phyloP scores from a whole-genome alignment of 106 monocot species.

The Dioscorea zingiberensis region DNA sequence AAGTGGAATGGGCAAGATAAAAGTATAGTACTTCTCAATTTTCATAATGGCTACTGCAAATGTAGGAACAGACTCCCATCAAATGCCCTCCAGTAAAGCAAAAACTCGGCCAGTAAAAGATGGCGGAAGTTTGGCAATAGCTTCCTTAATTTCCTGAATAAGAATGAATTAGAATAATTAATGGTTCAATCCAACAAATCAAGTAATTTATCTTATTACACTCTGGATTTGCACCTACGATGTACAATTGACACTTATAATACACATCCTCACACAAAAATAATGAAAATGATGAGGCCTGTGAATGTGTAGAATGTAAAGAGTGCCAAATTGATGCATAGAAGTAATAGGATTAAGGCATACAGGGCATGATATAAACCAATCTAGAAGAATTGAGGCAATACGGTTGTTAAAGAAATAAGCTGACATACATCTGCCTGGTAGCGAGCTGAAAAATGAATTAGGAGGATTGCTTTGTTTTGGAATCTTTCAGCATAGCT shows the following conservation, averaged over 20 bases:
- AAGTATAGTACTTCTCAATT: no score
- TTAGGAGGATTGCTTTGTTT: conserved; percentile 85
- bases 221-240: no score
- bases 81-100: conserved; percentile 61
- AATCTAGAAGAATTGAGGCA: neutral
- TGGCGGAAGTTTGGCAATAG: conserved; percentile 52
- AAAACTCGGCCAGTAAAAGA: conserved; percentile 49
- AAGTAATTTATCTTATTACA: no score
- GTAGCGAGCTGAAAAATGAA: conserved; percentile 95
- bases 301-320: neutral
- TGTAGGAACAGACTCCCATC: conserved; percentile 6
- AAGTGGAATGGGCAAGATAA: no score
- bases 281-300: neutral
- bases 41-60: no score
- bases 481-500: conserved; percentile 47
- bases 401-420: no score
- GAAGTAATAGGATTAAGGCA: neutral
- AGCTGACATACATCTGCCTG: conserved; percentile 38
- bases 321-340: neutral
- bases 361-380: neutral
- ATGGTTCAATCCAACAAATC: no score
- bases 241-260: no score
- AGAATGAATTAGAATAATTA: neutral
- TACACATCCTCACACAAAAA: neutral
- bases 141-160: conserved; percentile 64